Base-by-base conservation (phyloP, 1,284 basidiomycete genomes). In the Pterula multifida region DNA sequence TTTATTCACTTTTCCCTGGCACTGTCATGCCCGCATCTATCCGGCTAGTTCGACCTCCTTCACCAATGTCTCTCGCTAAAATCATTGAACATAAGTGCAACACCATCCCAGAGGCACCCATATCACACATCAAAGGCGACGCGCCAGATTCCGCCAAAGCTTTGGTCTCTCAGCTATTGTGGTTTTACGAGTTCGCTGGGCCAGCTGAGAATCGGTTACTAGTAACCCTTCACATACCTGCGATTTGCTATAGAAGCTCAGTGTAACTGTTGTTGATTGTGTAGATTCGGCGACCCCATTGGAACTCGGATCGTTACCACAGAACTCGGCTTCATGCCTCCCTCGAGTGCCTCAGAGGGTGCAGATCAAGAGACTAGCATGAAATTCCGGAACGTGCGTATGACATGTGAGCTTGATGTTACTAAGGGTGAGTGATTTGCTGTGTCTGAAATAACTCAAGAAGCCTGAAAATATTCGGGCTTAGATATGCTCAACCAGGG, bases 171-270 rank as follows among this genome's bases (percentile, higher is more conserved):
- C 13, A 42, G 39, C 39, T 22, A 17, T 19, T 42, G 19, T 42
- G 39, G 39, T 42, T 42, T 17, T 42, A 42, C 39, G 39, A 42
- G 39, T 42, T 42, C 21, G 39, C 39, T 42, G 39, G 39, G 6
- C 39, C 39, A 17, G n/a, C 39, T 6, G 39, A 42, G 17, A 42
- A 42, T 19, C 39, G 39, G 39, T 42, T 9, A n/a, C n/a, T 42
- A n/a, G 21, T 42, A 42, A n/a, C 21, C 9, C 21, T 22, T 17
- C 9, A 17, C 6, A 6, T 42, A 17, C 39, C 39, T 42, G 39
- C 17, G n/a, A 9, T 19, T 17, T 42, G 6, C 9, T 22, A 4
- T n/a, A 22, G n/a, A 42, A 42, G 39, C 17, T 42, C 21, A 42
- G 6, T 42, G n/a, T 42, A 22, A 32, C 28, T n/a, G n/a, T n/a